Evolutionary conservation across 805 yeast genomes (phyloP), one percentile per base, ranked within the genome.

Genomic region (Candida coquimbonensis): DNA sequence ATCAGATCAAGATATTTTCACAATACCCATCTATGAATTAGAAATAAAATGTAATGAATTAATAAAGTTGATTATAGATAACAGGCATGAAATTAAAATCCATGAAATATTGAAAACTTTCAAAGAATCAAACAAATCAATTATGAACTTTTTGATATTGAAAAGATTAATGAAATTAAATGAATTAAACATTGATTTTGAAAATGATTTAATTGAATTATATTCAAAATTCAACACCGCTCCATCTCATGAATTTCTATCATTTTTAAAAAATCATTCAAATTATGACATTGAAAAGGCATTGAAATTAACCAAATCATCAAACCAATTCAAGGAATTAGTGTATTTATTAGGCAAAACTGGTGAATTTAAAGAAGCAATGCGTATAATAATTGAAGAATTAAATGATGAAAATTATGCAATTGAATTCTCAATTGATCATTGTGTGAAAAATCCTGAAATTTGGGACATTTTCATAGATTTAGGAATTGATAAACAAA

Each of bases 371-470:
- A 74, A 74, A 49, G 75, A 78, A 49, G 98, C 98, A 0, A 65
- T 91, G 54, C 74, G 71, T 47, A 68, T 93, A 38, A 88, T 93
- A 14, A 80, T 89, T 36, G 83, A 86, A 51, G 75, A 86, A 53
- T 65, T 90, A 43, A 73, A 82, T 45, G 93, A 91, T 59, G 91
- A 96, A 0, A 74, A 75, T 36, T 72, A 77, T 51, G 98, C 98
- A 0, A 84, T 93, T 24, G 74, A 73, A 16, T 93, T 89, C 70
- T 93, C 90, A 1, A 72, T 72, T 11, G 77, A 74, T 40, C 72
- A 77, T 48, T 78, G 80, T 42, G 34, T 31, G 29, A 37, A n/a
- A 12, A 95, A 88, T 54, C 63, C 69, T 21, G 95, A 87, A n/a
- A 66, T 88, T 11, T 89, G 96, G 95, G 80, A 80, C 37, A 78